A percentile compares a stretch with the other conserved stretches of the same genome.
Conservation (phyloP, 345 rosid species). For the Turritis glabra region DNA sequence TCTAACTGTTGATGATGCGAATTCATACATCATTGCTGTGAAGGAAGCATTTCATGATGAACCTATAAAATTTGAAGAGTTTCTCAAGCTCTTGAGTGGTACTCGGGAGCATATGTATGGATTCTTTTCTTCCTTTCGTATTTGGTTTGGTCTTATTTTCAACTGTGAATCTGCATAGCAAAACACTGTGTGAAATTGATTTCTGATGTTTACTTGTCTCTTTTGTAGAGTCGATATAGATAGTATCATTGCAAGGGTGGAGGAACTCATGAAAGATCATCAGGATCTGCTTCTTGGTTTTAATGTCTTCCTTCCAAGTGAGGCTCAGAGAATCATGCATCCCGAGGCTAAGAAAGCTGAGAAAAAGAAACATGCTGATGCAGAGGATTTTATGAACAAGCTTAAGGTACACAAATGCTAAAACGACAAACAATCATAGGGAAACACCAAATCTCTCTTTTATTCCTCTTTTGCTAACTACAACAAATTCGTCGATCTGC, state of each 20-base stretch:
- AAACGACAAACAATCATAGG: background rate
- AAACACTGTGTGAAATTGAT: background rate
- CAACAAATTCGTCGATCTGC: background rate
- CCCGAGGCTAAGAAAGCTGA: background rate
- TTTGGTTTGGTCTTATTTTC: background rate
- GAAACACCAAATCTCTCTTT: background rate
- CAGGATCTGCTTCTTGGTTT: background rate
- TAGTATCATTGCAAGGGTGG: background rate
- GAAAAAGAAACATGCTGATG: slow-evolving; percentile 5
- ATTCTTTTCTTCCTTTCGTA: background rate
- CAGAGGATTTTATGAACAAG: slow-evolving; percentile 2
- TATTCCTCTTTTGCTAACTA: background rate
- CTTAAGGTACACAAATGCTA: slow-evolving; percentile 11
- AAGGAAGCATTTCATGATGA: background rate
- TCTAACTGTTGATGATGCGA: background rate
- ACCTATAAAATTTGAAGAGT: slow-evolving; percentile 7
- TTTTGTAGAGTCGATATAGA: background rate
- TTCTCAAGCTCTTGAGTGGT: background rate
- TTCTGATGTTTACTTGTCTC: background rate
- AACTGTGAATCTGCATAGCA: background rate
- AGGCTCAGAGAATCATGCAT: background rate
- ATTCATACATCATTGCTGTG: background rate
- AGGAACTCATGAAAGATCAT: slow-evolving; percentile 17
- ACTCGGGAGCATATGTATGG: background rate
- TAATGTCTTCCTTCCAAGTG: background rate